Evolutionary conservation across 768 basidiomycete species (phyloP), one percentile per base, ranked within the genome.

Genomic region (Suillus bovinus): DNA sequence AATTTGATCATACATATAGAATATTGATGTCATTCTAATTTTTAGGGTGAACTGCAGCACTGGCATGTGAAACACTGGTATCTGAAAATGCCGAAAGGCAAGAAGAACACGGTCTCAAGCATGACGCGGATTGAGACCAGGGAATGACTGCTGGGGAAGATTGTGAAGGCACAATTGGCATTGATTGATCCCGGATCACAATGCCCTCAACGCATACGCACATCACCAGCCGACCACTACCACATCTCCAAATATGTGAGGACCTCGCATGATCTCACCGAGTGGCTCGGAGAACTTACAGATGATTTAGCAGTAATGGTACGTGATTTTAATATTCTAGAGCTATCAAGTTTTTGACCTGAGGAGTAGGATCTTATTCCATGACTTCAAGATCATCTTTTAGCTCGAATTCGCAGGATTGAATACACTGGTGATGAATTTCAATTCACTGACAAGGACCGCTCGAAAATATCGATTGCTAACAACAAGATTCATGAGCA

Each of bases 61-160:
- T 63, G 71, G 0, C 65, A 55, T 0, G 65, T 77, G n/a, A 82
- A 82, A 64, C 67, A 66, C 0, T 63, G 76, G 41, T 82, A 80
- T 59, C 64, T 55, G 0, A 52, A 67, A 2, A 79, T 77, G 0
- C 78, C 78, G 61, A 80, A 79, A 58, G 70, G 66, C 11, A 58
- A 60, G 24, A 52, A 44, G 29, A 72, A 29, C 60, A 65, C 22
- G 39, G 50, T 2, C 16, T 58, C 1, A 71, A 79, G 54, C 8
- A 77, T 81, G 47, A n/a, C n/a, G n/a, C n/a, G n/a, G n/a, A n/a
- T n/a, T n/a, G n/a, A n/a, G n/a, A n/a, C n/a, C n/a, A n/a, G 70
- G 42, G 59, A 68, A 60, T 20, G 66, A 60, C 6, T 58, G 39
- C 20, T 73, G 59, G 46, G 61, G 66, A 59, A 63, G 62, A 55